Percentiles rank a stretch among this genome's conserved stretches.
These are phyloP conservation scores for Sphenostylis stenocarpa DNA, from an alignment of 306 rosid genomes.

Conservation along the genomic window DNA sequence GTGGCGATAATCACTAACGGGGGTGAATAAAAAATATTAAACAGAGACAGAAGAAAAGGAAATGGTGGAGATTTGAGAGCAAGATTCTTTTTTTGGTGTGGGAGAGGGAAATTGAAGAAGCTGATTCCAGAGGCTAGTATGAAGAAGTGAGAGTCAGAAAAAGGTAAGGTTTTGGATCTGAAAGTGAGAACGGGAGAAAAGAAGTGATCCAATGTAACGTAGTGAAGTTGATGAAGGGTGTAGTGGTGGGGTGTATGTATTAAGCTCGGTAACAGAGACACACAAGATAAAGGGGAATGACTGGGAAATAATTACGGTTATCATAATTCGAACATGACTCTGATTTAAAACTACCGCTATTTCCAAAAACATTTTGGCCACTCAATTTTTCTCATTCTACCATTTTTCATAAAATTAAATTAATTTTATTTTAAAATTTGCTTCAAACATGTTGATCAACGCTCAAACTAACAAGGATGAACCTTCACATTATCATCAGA, in stretches of 20 bases:
- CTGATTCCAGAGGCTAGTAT: conserved; percentile 18
- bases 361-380: background rate
- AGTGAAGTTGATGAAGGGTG: conserved; percentile 16
- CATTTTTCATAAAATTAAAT: background rate
- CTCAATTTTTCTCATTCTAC: background rate
- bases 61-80: conserved; percentile 12
- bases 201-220: background rate
- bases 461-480: too few relatives aligned
- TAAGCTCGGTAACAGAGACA: conserved; percentile 2
- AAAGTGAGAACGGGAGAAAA: background rate
- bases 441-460: too few relatives aligned
- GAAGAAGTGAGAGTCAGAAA: conserved; percentile 17
- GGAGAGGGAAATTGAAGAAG: conserved; percentile 23
- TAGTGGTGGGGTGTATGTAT: background rate
- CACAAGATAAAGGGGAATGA: background rate
- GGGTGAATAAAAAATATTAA: background rate
- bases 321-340: background rate
- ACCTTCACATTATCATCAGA: too few relatives aligned
- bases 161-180: conserved; percentile 36
- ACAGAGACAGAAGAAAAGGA: background rate
- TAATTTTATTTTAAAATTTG: too few relatives aligned
- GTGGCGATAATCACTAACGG: conserved; percentile 48
- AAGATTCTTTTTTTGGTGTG: conserved; percentile 18
- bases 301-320: background rate
- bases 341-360: background rate